Evolutionary conservation across 2,329 filamentous ascomycete genomes (phyloP).

Genomic region (Colletotrichum agaves): DNA sequence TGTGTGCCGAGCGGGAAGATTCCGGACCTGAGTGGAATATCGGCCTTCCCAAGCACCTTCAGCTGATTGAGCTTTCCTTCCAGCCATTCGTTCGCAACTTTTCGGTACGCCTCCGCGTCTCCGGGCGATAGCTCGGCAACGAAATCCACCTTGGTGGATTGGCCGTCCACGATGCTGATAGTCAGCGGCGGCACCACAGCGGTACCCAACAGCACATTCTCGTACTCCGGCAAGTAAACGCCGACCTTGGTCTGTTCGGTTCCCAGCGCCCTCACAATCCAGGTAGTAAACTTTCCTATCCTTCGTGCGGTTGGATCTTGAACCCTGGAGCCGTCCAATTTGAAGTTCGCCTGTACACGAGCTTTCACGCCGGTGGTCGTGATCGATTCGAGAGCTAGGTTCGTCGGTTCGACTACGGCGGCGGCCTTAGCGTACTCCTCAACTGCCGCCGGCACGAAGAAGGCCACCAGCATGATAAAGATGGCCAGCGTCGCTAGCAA

Average conservation of each 20-base stretch:
- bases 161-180: slow-evolving; percentile 81
- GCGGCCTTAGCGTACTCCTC: slow-evolving; percentile 90
- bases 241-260: slow-evolving; percentile 77
- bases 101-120: slow-evolving; percentile 79
- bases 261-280: slow-evolving; percentile 81
- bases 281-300: slow-evolving; percentile 81
- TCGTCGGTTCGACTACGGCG: slow-evolving; percentile 82
- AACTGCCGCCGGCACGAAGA: slow-evolving; percentile 82
- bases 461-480: slow-evolving; percentile 79
- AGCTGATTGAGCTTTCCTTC: slow-evolving; percentile 79
- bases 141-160: slow-evolving; percentile 82
- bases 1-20: slow-evolving; percentile 83
- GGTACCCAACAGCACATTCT: slow-evolving; percentile 79
- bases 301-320: slow-evolving; percentile 75
- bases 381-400: slow-evolving; percentile 86
- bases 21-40: slow-evolving; percentile 81
- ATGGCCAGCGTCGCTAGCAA: slow-evolving; percentile 72
- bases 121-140: slow-evolving; percentile 81
- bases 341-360: slow-evolving; percentile 84
- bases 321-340: slow-evolving; percentile 82
- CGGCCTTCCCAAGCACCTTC: slow-evolving; percentile 77
- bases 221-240: slow-evolving; percentile 86
- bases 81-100: slow-evolving; percentile 88
- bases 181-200: slow-evolving; percentile 80
- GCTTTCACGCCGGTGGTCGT: slow-evolving; percentile 81